Base-by-base conservation (phyloP, 768 basidiomycete species). In the Mycena albidolilacea region DNA sequence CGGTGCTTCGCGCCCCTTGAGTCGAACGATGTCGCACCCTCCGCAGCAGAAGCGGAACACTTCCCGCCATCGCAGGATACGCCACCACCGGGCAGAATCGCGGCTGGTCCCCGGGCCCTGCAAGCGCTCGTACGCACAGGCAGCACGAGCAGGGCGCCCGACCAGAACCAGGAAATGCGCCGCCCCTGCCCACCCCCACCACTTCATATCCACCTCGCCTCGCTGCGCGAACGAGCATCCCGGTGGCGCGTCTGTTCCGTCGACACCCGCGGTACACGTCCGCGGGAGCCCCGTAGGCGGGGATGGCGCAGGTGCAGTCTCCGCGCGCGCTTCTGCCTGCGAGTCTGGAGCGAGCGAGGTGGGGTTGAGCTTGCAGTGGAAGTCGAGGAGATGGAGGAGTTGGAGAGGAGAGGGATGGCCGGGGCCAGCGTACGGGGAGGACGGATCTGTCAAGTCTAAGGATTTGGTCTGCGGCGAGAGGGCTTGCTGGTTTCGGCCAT, bases 301-400 rank as follows among this genome's bases (percentile, higher is more conserved):
- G 67, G 14, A 48, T 58, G 30, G 65, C 48, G 15, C 72, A 69
- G 60, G 67, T 73, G 50, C 69, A 62, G 52, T 74, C 69, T 63
- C 69, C 73, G 11, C 69, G 73, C 23, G 48, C 59, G 15, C 69
- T 74, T 4, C 43, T 67, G 7, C 73, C 69, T n/a, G 64, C 64
- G 30, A 30, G 30, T 30, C 30, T 30, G 30, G 30, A 30, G 30
- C 30, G 30, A 30, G 30, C 30, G 30, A 30, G 30, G 30, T 30
- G 30, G 30, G 30, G 30, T 30, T 30, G 30, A 30, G 30, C 30
- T 30, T 30, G 30, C 30, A 30, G 30, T 30, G 30, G 30, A 30
- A 30, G 1, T 30, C 30, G 30, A 30, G 30, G 30, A 30, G 30
- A 30, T 30, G 30, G 30, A 30, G 30, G 30, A 30, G 15, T 23